A percentile compares a stretch with the other conserved stretches of the same genome.
phyloP scores from a whole-genome alignment of 306 rosid species.

The Quercus dentata region DNA sequence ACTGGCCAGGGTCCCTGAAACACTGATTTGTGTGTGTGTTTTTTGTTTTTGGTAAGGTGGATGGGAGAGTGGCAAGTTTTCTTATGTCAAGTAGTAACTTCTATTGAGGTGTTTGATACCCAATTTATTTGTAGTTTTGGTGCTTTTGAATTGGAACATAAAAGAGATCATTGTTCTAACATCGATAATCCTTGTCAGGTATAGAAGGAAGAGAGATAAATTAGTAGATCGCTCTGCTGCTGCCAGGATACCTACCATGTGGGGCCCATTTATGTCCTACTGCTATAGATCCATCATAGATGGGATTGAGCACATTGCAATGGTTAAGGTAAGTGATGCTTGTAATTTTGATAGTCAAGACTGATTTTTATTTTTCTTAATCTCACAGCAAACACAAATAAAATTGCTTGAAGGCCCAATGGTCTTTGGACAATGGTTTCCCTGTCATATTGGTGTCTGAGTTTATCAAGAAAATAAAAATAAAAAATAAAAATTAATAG shows the following conservation, averaged over 20 bases:
- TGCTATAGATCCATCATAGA: constrained; percentile 80
- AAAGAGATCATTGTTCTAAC: constrained; percentile 9
- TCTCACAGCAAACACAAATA: neutral
- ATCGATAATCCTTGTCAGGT: constrained; percentile 43
- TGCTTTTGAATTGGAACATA: constrained; percentile 10
- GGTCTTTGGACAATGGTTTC: neutral
- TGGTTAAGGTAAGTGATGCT: constrained; percentile 77
- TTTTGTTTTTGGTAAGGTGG: neutral
- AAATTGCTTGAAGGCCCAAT: neutral
- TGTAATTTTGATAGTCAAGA: neutral
- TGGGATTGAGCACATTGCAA: constrained; percentile 94
- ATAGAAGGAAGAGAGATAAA: constrained; percentile 86
- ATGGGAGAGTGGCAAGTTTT: neutral
- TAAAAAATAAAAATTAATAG: neutral
- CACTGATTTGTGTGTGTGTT: neutral
- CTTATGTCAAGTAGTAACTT: neutral
- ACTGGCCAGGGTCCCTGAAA: neutral
- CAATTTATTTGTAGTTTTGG: constrained; percentile 9
- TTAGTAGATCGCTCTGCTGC: constrained; percentile 56
- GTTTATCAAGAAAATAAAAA: neutral
- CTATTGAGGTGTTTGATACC: neutral
- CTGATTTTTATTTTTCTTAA: neutral
- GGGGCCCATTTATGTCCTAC: constrained; percentile 89
- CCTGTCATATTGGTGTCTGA: neutral
- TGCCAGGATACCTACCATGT: constrained; percentile 86